Conservation (phyloP, 2,329 filamentous ascomycete species). For the Fusarium proliferatum region DNA sequence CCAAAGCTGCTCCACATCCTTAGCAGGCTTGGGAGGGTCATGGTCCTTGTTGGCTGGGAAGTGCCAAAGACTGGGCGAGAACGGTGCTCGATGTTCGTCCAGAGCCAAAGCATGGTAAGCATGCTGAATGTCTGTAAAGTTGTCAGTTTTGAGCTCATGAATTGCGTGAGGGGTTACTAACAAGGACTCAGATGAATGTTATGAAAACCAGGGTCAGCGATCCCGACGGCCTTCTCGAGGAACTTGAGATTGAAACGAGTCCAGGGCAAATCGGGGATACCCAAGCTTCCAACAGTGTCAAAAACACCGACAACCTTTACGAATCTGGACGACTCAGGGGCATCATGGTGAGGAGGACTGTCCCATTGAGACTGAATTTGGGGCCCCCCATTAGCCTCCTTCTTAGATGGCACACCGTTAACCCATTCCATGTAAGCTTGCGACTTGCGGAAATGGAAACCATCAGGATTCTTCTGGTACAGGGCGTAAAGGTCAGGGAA, state of each 20-base stretch:
- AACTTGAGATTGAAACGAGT: slow-evolving; percentile 39
- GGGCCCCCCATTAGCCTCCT: slow-evolving; percentile 19
- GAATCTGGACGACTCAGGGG: slow-evolving; percentile 34
- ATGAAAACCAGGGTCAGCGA: slow-evolving; percentile 38
- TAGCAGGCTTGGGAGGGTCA: slow-evolving; percentile 5
- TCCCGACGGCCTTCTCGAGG: slow-evolving; percentile 32
- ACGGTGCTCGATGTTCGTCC: slow-evolving; percentile 59
- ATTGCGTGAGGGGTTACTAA: slow-evolving; percentile 15
- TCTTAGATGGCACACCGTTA: slow-evolving; percentile 34
- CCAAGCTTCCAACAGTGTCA: slow-evolving; percentile 43
- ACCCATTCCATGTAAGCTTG: slow-evolving; percentile 40
- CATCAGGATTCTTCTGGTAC: slow-evolving; percentile 39
- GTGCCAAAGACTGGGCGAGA: slow-evolving; percentile 48
- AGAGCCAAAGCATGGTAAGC: slow-evolving; percentile 67
- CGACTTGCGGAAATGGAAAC: slow-evolving; percentile 37
- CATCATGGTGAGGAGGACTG: slow-evolving; percentile 37
- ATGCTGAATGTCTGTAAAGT: slow-evolving; percentile 55
- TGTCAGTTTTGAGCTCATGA: slow-evolving; percentile 7
- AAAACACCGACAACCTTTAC: slow-evolving; percentile 42
- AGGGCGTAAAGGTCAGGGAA: slow-evolving; percentile 42
- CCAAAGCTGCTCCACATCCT: slow-evolving; percentile 21
- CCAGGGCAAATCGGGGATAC: slow-evolving; percentile 41
- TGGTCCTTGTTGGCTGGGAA: slow-evolving; percentile 19
- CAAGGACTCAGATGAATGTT: slow-evolving; percentile 43
- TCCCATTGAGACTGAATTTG: slow-evolving; percentile 25